Conservation (phyloP, 1,284 basidiomycete genomes). For the Fomitiporia mediterranea region DNA sequence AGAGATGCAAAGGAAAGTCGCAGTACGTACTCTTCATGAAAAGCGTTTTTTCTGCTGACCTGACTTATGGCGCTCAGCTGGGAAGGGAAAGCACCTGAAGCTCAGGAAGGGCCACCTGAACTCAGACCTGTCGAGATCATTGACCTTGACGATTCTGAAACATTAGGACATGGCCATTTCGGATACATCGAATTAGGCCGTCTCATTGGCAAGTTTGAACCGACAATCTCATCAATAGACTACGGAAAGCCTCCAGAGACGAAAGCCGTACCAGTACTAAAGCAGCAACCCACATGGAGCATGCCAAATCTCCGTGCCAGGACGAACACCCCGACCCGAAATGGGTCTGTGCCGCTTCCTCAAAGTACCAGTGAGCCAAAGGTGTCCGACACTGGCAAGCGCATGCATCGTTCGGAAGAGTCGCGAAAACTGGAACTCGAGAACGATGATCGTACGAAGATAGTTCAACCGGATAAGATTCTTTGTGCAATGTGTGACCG, state of each 20-base stretch:
- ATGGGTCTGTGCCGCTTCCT: neutral
- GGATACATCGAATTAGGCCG: conserved; percentile 17
- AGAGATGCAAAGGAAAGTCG: conserved; percentile 12
- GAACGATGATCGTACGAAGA: conserved; percentile 19
- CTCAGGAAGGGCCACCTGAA: neutral
- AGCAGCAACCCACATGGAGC: neutral
- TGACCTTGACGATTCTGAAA: conserved; percentile 13
- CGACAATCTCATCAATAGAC: conserved; percentile 16
- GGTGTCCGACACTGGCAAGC: conserved; percentile 9
- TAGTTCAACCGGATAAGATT: conserved; percentile 19
- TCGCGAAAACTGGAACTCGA: conserved; percentile 20
- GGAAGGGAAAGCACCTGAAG: neutral
- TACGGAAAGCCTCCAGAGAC: conserved; percentile 5
- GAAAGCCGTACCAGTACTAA: neutral
- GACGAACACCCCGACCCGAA: neutral
- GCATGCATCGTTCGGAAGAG: conserved; percentile 19
- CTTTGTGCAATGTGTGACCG: conserved; percentile 18
- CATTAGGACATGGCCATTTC: conserved; percentile 3
- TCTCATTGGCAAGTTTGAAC: conserved; percentile 14
- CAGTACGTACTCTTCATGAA: neutral
- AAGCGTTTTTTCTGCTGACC: neutral
- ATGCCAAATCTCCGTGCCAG: conserved; percentile 12
- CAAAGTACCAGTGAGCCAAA: neutral
- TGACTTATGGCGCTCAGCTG: neutral
- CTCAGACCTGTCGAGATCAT: conserved; percentile 13